Conservation (phyloP, 2,329 filamentous ascomycete species). For the Colletotrichum sp. region DNA sequence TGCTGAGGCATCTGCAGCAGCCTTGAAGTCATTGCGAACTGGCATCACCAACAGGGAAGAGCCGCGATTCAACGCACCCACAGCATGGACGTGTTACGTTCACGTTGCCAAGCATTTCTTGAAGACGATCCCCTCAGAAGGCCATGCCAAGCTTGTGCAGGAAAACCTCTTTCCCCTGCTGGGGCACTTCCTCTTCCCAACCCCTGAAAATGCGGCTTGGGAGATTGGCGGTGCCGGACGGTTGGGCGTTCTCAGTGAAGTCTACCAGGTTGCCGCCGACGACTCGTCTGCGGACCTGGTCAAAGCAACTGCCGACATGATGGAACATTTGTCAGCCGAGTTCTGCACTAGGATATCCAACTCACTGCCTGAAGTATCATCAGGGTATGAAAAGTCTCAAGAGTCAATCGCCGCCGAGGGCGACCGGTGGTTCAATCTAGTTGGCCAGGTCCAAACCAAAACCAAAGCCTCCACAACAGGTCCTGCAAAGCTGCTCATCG, state of each 20-base stretch:
- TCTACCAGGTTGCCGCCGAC: conserved; percentile 49
- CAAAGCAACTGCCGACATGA: conserved; percentile 59
- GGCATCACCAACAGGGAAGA: conserved; percentile 81
- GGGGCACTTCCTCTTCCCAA: conserved; percentile 57
- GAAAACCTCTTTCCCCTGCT: conserved; percentile 60
- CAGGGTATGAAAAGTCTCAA: conserved; percentile 77
- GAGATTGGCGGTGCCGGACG: conserved; percentile 30
- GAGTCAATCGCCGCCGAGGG: conserved; percentile 69
- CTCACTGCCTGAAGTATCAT: conserved; percentile 82
- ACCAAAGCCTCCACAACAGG: background rate
- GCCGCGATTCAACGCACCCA: conserved; percentile 67
- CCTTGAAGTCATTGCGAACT: conserved; percentile 71
- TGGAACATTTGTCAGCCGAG: conserved; percentile 64
- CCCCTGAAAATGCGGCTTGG: conserved; percentile 41
- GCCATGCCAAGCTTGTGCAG: conserved; percentile 49
- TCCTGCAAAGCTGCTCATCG: conserved; percentile 30
- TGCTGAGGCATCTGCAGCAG: conserved; percentile 57
- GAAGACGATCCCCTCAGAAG: conserved; percentile 46
- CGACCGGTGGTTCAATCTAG: conserved; percentile 69
- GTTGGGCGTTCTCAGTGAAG: conserved; percentile 47
- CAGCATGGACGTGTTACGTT: conserved; percentile 80
- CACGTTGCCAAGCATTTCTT: conserved; percentile 63
- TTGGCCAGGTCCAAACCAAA: conserved; percentile 48
- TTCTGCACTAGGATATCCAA: conserved; percentile 73
- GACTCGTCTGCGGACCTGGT: conserved; percentile 47